These are phyloP conservation scores for Chenopodium suecicum DNA, from an alignment of 148 eudicot species.

Conservation along the genomic window DNA sequence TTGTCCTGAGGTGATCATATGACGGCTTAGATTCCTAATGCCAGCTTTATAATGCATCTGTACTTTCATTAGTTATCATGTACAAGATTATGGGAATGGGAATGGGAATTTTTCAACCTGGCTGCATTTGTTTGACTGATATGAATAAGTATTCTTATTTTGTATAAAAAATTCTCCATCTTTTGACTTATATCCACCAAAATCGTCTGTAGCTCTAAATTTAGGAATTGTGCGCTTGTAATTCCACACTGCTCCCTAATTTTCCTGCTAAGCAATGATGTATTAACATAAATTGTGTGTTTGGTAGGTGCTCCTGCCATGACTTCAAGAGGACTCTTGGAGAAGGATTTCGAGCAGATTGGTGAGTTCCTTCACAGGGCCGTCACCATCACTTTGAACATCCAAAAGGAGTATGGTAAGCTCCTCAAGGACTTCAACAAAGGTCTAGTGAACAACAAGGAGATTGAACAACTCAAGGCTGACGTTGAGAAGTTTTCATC, in stretches of 20 bases:
- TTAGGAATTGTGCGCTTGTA: neutral
- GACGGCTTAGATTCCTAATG: neutral
- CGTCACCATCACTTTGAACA: conserved; percentile 64
- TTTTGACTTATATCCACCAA: neutral
- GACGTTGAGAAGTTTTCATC: conserved; percentile 87
- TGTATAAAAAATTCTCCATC: neutral
- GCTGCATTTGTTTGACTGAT: neutral
- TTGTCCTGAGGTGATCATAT: neutral
- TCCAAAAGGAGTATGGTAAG: conserved; percentile 93
- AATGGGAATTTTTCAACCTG: neutral
- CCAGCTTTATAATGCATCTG: neutral
- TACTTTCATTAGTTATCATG: neutral
- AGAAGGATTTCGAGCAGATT: conserved; percentile 98
- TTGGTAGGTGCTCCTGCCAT: conserved; percentile 89
- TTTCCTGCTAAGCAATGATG: neutral
- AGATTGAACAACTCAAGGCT: conserved; percentile 77
- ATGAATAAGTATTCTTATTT: neutral
- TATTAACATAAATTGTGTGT: neutral
- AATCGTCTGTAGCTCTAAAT: neutral
- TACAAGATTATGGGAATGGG: neutral
- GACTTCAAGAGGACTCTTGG: conserved; percentile 96
- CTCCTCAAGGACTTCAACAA: conserved; percentile 98
- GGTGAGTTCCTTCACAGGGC: conserved; percentile 94
- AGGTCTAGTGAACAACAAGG: conserved; percentile 92
- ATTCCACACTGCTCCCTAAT: neutral